phyloP scores from a whole-genome alignment of 1,139 yeast genomes.

The Kurtzmaniella natalensis region DNA sequence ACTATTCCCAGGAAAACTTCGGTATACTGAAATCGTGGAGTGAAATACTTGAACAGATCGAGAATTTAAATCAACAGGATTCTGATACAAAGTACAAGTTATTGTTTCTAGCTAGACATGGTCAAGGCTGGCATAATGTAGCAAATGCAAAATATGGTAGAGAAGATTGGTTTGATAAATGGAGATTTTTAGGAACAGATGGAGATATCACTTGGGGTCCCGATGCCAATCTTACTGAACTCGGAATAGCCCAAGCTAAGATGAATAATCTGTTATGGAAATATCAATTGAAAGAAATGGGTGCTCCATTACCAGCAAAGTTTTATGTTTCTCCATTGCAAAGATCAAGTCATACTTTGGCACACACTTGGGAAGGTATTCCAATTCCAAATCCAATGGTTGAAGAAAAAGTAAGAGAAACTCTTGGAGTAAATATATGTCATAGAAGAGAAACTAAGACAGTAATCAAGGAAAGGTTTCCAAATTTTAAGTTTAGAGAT shows the following conservation, averaged over 20 bases:
- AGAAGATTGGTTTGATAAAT: slow-evolving; percentile 54
- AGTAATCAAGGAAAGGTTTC: slow-evolving; percentile 19
- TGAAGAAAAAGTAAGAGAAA: slow-evolving; percentile 61
- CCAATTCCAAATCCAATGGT: slow-evolving; percentile 30
- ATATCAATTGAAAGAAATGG: slow-evolving; percentile 36
- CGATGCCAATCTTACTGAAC: slow-evolving; percentile 57
- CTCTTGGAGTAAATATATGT: slow-evolving; percentile 64
- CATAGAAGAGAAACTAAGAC: slow-evolving; percentile 50
- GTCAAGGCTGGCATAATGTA: slow-evolving; percentile 72
- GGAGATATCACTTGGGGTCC: slow-evolving; percentile 64
- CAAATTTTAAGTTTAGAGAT: slow-evolving; percentile 37
- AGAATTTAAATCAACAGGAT: slow-evolving; percentile 26
- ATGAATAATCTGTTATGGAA: slow-evolving; percentile 44
- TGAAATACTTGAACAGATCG: slow-evolving; percentile 28
- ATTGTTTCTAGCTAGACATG: slow-evolving; percentile 66
- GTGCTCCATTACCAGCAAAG: slow-evolving; percentile 51
- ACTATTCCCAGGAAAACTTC: slow-evolving; percentile 44
- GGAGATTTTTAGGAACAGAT: slow-evolving; percentile 54
- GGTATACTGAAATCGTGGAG: slow-evolving; percentile 48
- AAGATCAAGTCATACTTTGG: slow-evolving; percentile 56
- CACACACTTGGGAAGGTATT: slow-evolving; percentile 54
- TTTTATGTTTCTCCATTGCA: slow-evolving; percentile 65
- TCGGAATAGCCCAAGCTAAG: slow-evolving; percentile 46
- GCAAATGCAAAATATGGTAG: slow-evolving; percentile 56
- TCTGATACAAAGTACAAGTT: slow-evolving; percentile 46